Evolutionary conservation across 228 moss, liverwort and hornwort genomes (phyloP), one percentile per base, ranked within the genome.

Genomic region (Sphagnum magellanicum): DNA sequence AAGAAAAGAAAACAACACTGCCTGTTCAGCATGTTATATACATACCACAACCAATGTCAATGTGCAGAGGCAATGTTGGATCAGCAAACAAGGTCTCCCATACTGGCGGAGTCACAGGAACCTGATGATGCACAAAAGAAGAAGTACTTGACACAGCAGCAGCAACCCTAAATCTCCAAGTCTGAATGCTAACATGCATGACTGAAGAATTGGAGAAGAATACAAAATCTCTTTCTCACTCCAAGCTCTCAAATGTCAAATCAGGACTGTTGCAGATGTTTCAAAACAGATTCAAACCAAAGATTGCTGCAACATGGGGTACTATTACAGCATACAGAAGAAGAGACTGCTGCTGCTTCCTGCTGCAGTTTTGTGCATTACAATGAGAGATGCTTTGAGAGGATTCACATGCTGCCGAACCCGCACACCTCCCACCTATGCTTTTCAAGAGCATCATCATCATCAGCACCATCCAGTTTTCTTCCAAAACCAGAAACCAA

Each of bases 321-420:
- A 55, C 12, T 55, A 8, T 55, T 55, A 55, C 4, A 55, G 55
- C 55, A 55, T 55, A 12, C 55, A 55, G 2, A 55, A 55, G 55
- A 3, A 55, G 55, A 32, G 32, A 32, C 1, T 32, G 32, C 32
- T 32, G 9, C 12, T 55, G 55, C 55, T 55, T 12, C 12, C 12
- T 55, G 55, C 12, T 8, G 9, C 55, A 55, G 12, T 55, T 4
- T 55, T 55, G 55, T 55, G 55, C 12, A 8, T 55, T 63, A 87
- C 87, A 75, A 89, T 83, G 14, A 94, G 83, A 63, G 85, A 82
- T 17, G 98, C 92, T 76, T 98, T 92, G 69, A 92, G 78, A 63
- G 94, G 98, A 77, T 98, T 98, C 51, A 98, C 98, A 75, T 98
- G 98, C 81, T 94, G 98, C 58, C 94, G 84, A 8, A 94, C 85